A percentile compares a stretch with the other conserved stretches of the same genome.
Conservation (phyloP, 2,329 filamentous ascomycete species). For the Acephala macrosclerotiorum region DNA sequence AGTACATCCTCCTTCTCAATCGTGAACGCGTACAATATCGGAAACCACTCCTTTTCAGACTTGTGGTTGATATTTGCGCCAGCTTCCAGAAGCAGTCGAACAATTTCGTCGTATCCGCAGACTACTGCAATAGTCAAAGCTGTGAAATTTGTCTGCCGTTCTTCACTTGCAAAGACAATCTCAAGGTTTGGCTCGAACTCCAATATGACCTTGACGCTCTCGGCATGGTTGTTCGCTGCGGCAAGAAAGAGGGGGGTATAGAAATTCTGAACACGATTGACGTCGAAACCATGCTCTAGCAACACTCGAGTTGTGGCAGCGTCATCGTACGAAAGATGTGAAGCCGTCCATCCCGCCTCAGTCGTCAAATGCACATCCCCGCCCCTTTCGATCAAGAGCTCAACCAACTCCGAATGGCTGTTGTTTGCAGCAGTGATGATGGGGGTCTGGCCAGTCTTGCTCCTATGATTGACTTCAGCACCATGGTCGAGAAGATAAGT, state of each 20-base stretch:
- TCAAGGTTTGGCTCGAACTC: slow-evolving; percentile 23
- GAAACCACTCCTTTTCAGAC: neutral
- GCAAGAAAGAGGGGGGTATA: slow-evolving; percentile 12
- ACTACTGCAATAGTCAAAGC: slow-evolving; percentile 26
- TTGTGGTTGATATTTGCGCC: slow-evolving; percentile 31
- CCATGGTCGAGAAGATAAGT: slow-evolving; percentile 39
- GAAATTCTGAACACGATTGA: neutral
- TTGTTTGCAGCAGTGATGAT: slow-evolving; percentile 35
- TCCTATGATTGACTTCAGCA: slow-evolving; percentile 36
- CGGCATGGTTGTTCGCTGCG: neutral
- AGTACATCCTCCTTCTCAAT: neutral
- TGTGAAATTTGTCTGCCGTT: slow-evolving; percentile 20
- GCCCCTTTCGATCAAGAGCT: slow-evolving; percentile 26
- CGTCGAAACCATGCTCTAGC: slow-evolving; percentile 3
- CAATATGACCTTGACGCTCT: slow-evolving; percentile 25
- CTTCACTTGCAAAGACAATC: slow-evolving; percentile 15
- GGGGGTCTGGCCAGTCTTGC: slow-evolving; percentile 19
- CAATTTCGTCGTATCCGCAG: slow-evolving; percentile 10
- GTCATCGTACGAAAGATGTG: slow-evolving; percentile 2
- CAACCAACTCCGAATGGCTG: slow-evolving; percentile 24
- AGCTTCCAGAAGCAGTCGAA: slow-evolving; percentile 27
- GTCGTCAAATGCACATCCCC: slow-evolving; percentile 18
- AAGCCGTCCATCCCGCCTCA: slow-evolving; percentile 10
- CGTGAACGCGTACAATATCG: neutral
- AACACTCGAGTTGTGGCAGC: slow-evolving; percentile 3